Conservation (phyloP, 1,284 basidiomycete genomes). For the Agaricales sp. region DNA sequence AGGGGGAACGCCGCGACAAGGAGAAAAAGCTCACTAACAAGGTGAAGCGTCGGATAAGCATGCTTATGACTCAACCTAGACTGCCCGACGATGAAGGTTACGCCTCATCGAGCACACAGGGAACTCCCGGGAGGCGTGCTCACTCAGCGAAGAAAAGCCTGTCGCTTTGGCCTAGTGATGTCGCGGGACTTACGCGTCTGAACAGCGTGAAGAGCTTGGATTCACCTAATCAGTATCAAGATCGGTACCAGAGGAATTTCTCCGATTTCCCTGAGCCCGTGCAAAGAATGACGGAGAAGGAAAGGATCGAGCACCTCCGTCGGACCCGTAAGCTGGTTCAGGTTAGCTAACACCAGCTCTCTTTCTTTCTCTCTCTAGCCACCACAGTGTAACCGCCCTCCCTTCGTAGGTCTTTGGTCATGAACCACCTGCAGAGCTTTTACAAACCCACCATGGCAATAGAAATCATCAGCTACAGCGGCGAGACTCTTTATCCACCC, state of each 20-base stretch:
- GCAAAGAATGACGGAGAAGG: background rate
- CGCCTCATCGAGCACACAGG: background rate
- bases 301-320: conserved; percentile 23
- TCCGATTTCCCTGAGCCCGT: background rate
- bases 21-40: background rate
- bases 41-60: background rate
- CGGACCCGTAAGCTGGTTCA: conserved; percentile 38
- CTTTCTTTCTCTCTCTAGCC: conserved; percentile 2
- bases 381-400: too few species aligned
- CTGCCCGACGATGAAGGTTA: background rate
- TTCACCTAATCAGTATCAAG: background rate
- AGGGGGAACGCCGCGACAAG: background rate
- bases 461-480: conserved; percentile 4
- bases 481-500: conserved; percentile 11
- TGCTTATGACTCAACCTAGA: background rate
- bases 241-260: background rate
- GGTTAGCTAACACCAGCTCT: conserved; percentile 19
- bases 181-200: background rate
- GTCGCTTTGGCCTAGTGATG: background rate
- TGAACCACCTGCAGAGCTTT: conserved; percentile 22
- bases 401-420: conserved; percentile 35
- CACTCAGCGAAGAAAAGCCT: background rate
- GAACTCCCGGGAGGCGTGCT: background rate
- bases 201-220: background rate
- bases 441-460: conserved; percentile 12